phyloP scores from a whole-genome alignment of 352 stramenopile genomes.

The Aphanomyces cochlioides region DNA sequence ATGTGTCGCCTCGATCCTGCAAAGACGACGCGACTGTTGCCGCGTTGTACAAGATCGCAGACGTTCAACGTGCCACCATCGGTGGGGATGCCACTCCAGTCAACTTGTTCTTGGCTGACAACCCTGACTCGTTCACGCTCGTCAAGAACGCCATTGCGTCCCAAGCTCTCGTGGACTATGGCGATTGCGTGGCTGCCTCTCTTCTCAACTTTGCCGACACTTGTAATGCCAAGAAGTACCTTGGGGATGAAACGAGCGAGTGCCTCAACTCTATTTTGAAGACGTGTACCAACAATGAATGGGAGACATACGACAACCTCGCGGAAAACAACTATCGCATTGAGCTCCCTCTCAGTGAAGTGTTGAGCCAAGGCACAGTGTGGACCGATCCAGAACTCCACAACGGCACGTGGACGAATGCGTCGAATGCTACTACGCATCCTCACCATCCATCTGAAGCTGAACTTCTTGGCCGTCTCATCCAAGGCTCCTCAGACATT shows the following conservation, averaged over 20 bases:
- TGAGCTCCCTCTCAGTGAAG: conserved; percentile 1
- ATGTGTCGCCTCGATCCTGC: neutral
- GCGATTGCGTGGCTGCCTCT: conserved; percentile 12
- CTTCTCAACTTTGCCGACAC: conserved; percentile 17
- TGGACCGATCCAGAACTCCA: neutral
- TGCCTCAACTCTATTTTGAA: conserved; percentile 16
- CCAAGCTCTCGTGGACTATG: conserved; percentile 19
- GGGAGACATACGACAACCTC: neutral
- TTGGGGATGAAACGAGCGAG: neutral
- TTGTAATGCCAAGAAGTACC: conserved; percentile 1
- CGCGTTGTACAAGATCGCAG: conserved; percentile 25
- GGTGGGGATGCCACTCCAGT: conserved; percentile 11
- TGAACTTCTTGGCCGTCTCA: conserved; percentile 2
- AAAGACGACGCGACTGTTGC: conserved; percentile 9
- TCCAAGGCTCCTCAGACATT: neutral
- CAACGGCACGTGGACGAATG: neutral
- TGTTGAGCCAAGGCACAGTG: neutral
- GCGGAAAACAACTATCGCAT: neutral
- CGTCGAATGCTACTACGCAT: neutral
- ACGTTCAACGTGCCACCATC: conserved; percentile 17
- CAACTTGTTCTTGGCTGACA: conserved; percentile 25
- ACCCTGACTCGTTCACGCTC: conserved; percentile 22
- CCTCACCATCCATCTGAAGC: neutral
- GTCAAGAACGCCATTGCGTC: conserved; percentile 22
- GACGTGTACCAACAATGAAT: conserved; percentile 13